Evolutionary conservation across 2,329 filamentous ascomycete species (phyloP), one percentile per base, ranked within the genome.

Genomic region (Fusarium sp.): DNA sequence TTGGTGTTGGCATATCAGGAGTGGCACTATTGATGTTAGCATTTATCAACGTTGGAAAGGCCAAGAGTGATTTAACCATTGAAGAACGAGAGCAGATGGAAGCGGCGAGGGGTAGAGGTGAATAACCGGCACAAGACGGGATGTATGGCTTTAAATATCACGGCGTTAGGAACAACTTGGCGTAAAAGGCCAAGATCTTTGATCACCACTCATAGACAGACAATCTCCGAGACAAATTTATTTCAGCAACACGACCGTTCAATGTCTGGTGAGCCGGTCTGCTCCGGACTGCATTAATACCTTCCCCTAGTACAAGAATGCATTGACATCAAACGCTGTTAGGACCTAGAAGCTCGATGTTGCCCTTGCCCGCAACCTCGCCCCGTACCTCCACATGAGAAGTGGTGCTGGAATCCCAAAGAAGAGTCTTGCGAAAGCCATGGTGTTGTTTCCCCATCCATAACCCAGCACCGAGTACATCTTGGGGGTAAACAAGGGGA

Each of bases 401-500:
- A 84, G 69, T 0, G 85, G 82, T 6, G 81, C 79, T 1, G 85
- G 84, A 33, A 82, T 74, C 4, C 66, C 78, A 32, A 81, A 74
- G 0, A 75, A 82, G 3, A 91, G 70, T 0, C 78, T 78, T 0
- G 80, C 72, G 17, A 85, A 79, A 0, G 81, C 85, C 54, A 87
- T 50, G 1, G 83, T 47, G 30, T 73, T 84, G 30, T 84, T 85
- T 0, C 82, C 80, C 81, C 82, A 84, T 2, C 83, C 83, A 30
- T 85, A 85, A 0, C 83, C 82, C 1, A 85, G 71, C 0, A 62
- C 66, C 5, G 72, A 38, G 38, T 84, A 85, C 75, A 85, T 80
- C 12, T 71, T 79, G 0, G 86, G 86, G 0, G 85, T 86, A 67
- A 88, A 88, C 0, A 89, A 71, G 0, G 87, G 87, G 52, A 89